Conservation (phyloP, 805 yeast genomes). For the Wickerhamomyces queroliae region DNA sequence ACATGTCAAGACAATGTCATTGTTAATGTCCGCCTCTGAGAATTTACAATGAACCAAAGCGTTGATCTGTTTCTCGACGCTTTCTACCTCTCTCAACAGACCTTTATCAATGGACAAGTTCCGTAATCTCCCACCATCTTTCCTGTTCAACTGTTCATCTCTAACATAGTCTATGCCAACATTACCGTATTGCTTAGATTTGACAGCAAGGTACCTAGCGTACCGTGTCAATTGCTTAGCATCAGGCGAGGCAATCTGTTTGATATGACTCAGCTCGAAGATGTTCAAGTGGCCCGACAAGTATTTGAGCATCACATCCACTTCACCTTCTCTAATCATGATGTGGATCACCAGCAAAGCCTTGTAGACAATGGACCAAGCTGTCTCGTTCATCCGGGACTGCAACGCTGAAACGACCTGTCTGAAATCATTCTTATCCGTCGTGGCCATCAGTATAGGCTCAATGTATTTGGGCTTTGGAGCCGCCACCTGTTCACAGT, state of each 20-base stretch:
- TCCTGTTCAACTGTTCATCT: conserved; percentile 49
- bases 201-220: conserved; percentile 59
- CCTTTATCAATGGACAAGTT: conserved; percentile 69
- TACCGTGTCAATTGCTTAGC: conserved; percentile 57
- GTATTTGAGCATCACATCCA: conserved; percentile 63
- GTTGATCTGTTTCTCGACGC: conserved; percentile 78
- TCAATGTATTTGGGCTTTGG: conserved; percentile 95
- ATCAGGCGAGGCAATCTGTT: conserved; percentile 35
- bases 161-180: conserved; percentile 74
- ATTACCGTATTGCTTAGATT: conserved; percentile 64
- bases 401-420: conserved; percentile 64
- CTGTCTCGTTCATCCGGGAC: conserved; percentile 61
- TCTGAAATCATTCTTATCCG: conserved; percentile 41
- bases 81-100: conserved; percentile 74
- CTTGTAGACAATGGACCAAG: conserved; percentile 92
- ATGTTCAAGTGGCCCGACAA: conserved; percentile 43
- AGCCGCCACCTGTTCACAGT: conserved; percentile 68
- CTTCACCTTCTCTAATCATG: conserved; percentile 89
- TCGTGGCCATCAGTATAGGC: conserved; percentile 63
- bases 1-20: conserved; percentile 78
- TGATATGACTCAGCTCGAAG: conserved; percentile 38
- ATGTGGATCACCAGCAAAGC: conserved; percentile 80
- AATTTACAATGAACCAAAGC: conserved; percentile 70
- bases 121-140: conserved; percentile 56
- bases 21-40: conserved; percentile 73